Evolutionary conservation across 148 eudicot genomes (phyloP).

Genomic region (Vaccinium corymbosum): DNA sequence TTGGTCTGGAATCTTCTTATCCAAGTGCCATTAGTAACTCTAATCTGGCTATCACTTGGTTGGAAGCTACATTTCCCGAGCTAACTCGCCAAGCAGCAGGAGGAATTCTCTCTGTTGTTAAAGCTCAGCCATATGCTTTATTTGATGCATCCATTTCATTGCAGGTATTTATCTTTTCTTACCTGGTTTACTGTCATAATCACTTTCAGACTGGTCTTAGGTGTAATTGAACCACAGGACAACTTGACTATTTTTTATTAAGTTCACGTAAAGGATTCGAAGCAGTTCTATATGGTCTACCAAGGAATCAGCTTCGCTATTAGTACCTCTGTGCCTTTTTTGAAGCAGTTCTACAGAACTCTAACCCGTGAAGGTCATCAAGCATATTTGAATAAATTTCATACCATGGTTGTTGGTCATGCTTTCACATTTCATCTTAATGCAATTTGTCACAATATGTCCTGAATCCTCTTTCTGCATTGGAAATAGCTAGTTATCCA

Average conservation of each 20-base stretch:
- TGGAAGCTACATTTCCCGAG: conserved; percentile 93
- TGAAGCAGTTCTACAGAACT: not conserved
- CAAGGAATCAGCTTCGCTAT: not conserved
- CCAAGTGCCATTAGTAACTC: conserved; percentile 65
- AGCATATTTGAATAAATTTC: not conserved
- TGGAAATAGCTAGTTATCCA: not conserved
- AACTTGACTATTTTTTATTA: not conserved
- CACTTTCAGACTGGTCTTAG: not conserved
- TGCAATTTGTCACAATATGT: not conserved
- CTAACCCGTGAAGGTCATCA: not conserved
- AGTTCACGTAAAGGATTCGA: not conserved
- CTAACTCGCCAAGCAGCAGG: conserved; percentile 47
- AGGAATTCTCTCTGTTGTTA: conserved; percentile 45
- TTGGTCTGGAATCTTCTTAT: conserved; percentile 65
- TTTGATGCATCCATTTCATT: conserved; percentile 71
- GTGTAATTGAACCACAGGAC: not conserved
- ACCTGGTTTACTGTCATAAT: conserved; percentile 3
- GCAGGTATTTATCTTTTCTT: conserved; percentile 55
- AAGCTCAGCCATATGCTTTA: conserved; percentile 69
- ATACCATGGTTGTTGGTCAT: not conserved
- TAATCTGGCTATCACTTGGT: conserved; percentile 78
- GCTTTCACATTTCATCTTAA: not conserved
- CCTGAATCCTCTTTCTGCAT: not conserved
- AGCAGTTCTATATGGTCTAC: not conserved
- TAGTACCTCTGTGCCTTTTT: not conserved